Evolutionary conservation across 179 eudicot species (phyloP).

Genomic region (Spinacia oleracea): DNA sequence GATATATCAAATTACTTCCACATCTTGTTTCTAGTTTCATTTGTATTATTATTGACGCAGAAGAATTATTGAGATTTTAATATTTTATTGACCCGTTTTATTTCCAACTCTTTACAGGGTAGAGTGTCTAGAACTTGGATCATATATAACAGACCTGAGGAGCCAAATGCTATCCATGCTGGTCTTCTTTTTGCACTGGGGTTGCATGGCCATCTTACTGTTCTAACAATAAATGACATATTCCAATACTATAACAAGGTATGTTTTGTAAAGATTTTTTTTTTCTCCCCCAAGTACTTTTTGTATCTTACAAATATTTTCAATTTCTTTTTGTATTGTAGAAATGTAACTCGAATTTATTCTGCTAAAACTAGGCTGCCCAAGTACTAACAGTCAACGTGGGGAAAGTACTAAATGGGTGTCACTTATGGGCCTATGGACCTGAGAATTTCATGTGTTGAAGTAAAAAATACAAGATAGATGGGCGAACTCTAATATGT

Average conservation of each 20-base stretch:
- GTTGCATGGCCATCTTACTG: slow-evolving; percentile 83
- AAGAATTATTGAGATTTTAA: neutral
- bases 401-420: neutral
- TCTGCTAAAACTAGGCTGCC: neutral
- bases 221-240: slow-evolving; percentile 77
- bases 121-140: slow-evolving; percentile 98
- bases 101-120: slow-evolving; percentile 53
- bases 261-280: neutral
- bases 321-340: neutral
- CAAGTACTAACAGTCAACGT: neutral
- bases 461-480: neutral
- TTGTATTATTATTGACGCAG: neutral
- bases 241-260: slow-evolving; percentile 87
- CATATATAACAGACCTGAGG: slow-evolving; percentile 84
- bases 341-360: slow-evolving; percentile 2
- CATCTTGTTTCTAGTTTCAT: slow-evolving; percentile 3
- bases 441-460: neutral
- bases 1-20: neutral
- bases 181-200: slow-evolving; percentile 98
- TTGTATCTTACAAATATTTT: neutral
- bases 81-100: neutral
- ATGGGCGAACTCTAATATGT: neutral
- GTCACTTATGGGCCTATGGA: neutral
- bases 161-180: slow-evolving; percentile 81
- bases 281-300: neutral